These are phyloP conservation scores for Pseudopithomyces chartarum DNA, from an alignment of 2,329 filamentous ascomycete genomes.

Conservation along the genomic window DNA sequence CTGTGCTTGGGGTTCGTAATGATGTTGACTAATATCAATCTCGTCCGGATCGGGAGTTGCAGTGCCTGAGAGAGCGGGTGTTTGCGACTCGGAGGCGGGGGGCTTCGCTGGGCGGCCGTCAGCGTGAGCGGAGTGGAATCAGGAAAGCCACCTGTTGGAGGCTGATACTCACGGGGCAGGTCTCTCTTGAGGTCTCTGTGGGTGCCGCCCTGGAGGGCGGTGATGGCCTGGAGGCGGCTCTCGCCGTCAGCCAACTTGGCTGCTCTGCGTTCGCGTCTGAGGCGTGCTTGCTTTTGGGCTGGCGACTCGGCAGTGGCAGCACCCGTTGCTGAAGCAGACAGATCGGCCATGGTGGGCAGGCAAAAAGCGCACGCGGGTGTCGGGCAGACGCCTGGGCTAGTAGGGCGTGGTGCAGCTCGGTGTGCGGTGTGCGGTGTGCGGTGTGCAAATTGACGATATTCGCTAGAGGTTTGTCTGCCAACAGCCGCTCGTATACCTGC, in stretches of 20 bases:
- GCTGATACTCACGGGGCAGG: slow-evolving; percentile 39
- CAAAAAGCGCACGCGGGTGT: not conserved
- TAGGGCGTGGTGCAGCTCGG: slow-evolving; percentile 5
- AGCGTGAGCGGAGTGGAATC: slow-evolving; percentile 13
- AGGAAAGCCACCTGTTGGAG: too few relatives aligned
- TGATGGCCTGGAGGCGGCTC: slow-evolving; percentile 75
- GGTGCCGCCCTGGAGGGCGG: slow-evolving; percentile 65
- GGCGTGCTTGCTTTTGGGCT: slow-evolving; percentile 65
- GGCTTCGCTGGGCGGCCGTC: slow-evolving; percentile 30
- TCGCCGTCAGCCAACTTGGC: slow-evolving; percentile 78
- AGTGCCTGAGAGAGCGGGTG: slow-evolving; percentile 27
- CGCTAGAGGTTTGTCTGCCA: not conserved
- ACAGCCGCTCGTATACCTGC: too few relatives aligned
- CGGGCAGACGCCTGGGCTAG: not conserved
- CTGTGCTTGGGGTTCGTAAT: slow-evolving; percentile 62
- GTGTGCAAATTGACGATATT: not conserved
- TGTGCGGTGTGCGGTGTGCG: slow-evolving; percentile 1
- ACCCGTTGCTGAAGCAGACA: slow-evolving; percentile 21
- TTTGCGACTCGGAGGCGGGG: slow-evolving; percentile 22
- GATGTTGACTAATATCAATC: slow-evolving; percentile 78
- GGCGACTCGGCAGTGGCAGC: slow-evolving; percentile 42
- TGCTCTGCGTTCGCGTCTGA: slow-evolving; percentile 78
- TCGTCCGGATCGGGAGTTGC: slow-evolving; percentile 68
- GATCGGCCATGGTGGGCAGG: slow-evolving; percentile 29
- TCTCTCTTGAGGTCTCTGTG: slow-evolving; percentile 40